Conservation (phyloP, 208 protist species). For the Angomonas deanei region DNA sequence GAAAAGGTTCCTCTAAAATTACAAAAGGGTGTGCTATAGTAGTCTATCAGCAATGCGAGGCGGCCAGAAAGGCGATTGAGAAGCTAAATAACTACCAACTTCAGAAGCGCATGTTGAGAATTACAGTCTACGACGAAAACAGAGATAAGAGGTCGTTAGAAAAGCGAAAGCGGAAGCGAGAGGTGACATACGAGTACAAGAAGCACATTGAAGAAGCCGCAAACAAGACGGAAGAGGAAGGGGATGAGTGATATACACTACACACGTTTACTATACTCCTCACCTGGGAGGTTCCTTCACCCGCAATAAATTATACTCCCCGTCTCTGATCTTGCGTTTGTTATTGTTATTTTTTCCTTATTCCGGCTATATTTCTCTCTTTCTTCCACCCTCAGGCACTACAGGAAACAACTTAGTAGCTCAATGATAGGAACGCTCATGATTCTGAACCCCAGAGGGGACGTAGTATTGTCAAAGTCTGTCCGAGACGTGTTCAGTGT, state of each 20-base stretch:
- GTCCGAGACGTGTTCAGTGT: slow-evolving; percentile 76
- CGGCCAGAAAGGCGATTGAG: slow-evolving; percentile 48
- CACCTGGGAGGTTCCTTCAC: too few relatives aligned
- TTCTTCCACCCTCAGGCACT: neutral
- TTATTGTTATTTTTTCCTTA: slow-evolving; percentile 1
- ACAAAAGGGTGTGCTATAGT: slow-evolving; percentile 83
- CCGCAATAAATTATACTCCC: too few relatives aligned
- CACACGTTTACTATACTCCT: neutral
- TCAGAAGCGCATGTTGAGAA: slow-evolving; percentile 57
- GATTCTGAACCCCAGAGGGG: slow-evolving; percentile 85
- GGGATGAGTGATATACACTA: neutral
- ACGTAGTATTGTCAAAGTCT: slow-evolving; percentile 81
- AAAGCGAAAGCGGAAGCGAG: slow-evolving; percentile 66
- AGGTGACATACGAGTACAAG: slow-evolving; percentile 75
- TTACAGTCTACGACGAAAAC: slow-evolving; percentile 79
- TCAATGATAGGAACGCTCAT: slow-evolving; percentile 80
- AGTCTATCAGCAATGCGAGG: slow-evolving; percentile 84
- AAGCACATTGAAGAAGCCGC: slow-evolving; percentile 49
- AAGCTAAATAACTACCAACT: slow-evolving; percentile 70
- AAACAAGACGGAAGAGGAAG: slow-evolving; percentile 9
- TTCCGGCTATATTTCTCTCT: slow-evolving; percentile 5
- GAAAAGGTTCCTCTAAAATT: slow-evolving; percentile 48
- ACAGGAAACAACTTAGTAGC: neutral
- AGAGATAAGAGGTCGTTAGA: slow-evolving; percentile 72
- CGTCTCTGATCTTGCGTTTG: too few relatives aligned